Evolutionary conservation across 2,329 filamentous ascomycete genomes (phyloP).

Genomic region (Stachybotrys chartarum): DNA sequence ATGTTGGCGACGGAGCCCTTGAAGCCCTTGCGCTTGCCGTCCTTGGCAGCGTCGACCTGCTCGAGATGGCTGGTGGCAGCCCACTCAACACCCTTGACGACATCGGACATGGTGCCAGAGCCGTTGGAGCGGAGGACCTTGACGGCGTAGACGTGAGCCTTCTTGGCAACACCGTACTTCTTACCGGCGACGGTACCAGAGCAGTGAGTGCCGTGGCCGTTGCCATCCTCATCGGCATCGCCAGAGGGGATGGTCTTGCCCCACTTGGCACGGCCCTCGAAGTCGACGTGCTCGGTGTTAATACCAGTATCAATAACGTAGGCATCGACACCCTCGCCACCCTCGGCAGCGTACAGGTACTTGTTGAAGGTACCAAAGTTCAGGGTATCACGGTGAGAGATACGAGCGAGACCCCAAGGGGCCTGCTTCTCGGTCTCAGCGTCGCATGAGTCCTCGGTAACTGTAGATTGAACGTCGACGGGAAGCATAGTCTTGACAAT

Average conservation of each 20-base stretch:
- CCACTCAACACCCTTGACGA: constrained; percentile 96
- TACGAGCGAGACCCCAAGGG: constrained; percentile 97
- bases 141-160: constrained; percentile 92
- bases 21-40: constrained; percentile 89
- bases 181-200: constrained; percentile 95
- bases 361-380: constrained; percentile 96
- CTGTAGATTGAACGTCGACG: constrained; percentile 29
- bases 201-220: constrained; percentile 98
- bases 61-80: constrained; percentile 74
- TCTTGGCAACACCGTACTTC: constrained; percentile 99
- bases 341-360: constrained; percentile 85
- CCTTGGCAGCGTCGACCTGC: constrained; percentile 72
- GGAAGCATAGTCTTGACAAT: constrained; percentile 74
- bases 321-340: constrained; percentile 95
- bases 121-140: constrained; percentile 98
- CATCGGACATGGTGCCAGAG: constrained; percentile 96
- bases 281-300: constrained; percentile 91
- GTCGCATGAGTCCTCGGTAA: constrained; percentile 34
- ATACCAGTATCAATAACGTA: constrained; percentile 98
- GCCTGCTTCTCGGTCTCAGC: constrained; percentile 77
- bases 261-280: constrained; percentile 92
- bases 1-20: constrained; percentile 99
- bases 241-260: constrained; percentile 88
- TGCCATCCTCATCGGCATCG: constrained; percentile 87
- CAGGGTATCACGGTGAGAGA: constrained; percentile 85